phyloP scores from a whole-genome alignment of 306 rosid species.

The Dicorynia guianensis region DNA sequence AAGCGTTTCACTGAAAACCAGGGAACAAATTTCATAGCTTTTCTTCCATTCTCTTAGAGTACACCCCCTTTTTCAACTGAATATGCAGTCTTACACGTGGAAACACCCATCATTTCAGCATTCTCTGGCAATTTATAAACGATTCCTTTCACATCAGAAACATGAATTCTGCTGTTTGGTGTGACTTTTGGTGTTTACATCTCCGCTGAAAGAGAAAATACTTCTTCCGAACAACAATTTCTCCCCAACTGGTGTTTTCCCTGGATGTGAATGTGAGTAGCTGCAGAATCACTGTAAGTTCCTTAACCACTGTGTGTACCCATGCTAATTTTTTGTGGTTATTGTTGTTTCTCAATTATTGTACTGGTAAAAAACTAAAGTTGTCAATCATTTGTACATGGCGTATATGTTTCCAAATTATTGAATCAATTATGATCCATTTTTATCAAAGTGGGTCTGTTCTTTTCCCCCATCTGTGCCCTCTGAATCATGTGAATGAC shows the following conservation, averaged over 20 bases:
- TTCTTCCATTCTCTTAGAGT: conserved; percentile 44
- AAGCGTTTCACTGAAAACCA: conserved; percentile 74
- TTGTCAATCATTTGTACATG: conserved; percentile 19
- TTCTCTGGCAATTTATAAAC: conserved; percentile 36
- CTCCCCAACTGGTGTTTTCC: neutral
- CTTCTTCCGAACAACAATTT: conserved; percentile 28
- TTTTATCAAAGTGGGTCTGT: conserved; percentile 30
- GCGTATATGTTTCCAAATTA: conserved; percentile 36
- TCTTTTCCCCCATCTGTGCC: conserved; percentile 25
- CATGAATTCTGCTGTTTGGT: conserved; percentile 52
- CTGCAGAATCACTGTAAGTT: conserved; percentile 48
- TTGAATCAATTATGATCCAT: conserved; percentile 37
- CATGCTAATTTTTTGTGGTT: conserved; percentile 38
- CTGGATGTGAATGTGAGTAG: conserved; percentile 38
- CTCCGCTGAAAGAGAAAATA: conserved; percentile 33
- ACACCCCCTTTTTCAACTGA: conserved; percentile 49
- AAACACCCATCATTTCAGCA: conserved; percentile 51
- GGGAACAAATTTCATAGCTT: conserved; percentile 54
- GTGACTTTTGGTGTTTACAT: conserved; percentile 46
- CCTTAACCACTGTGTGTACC: conserved; percentile 19
- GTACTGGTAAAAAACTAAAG: neutral
- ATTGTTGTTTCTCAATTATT: conserved; percentile 42
- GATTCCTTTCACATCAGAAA: conserved; percentile 48
- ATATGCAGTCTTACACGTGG: conserved; percentile 59
- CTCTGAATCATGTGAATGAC: conserved; percentile 43